A percentile compares a stretch with the other conserved stretches of the same genome.
These are phyloP conservation scores for Medicago ruthenica DNA, from an alignment of 306 rosid species.

Conservation along the genomic window DNA sequence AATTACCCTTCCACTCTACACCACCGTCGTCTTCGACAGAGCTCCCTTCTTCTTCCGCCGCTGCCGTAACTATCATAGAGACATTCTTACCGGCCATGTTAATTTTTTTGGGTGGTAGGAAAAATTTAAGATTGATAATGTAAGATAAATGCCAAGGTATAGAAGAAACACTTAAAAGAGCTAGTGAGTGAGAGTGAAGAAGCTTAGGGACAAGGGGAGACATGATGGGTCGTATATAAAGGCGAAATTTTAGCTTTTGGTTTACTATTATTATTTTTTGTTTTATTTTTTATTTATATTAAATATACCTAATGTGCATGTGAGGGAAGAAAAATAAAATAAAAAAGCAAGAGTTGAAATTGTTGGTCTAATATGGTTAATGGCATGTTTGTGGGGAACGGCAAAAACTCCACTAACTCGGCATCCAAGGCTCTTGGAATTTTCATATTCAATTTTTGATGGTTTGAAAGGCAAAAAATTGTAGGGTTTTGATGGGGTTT, in stretches of 20 bases:
- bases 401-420: constrained; percentile 90
- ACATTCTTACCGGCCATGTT: constrained; percentile 43
- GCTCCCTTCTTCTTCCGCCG: neutral
- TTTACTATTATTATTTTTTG: constrained; percentile 15
- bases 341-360: constrained; percentile 55
- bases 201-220: constrained; percentile 59
- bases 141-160: constrained; percentile 11
- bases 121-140: constrained; percentile 13
- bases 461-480: constrained; percentile 36
- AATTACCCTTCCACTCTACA: constrained; percentile 42
- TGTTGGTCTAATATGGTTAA: constrained; percentile 61
- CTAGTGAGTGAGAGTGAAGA: constrained; percentile 42
- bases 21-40: constrained; percentile 36
- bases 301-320: constrained; percentile 43
- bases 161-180: constrained; percentile 2
- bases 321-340: constrained; percentile 19
- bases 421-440: constrained; percentile 86
- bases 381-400: constrained; percentile 97
- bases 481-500: constrained; percentile 54
- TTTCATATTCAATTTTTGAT: constrained; percentile 59
- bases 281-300: neutral
- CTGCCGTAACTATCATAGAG: neutral
- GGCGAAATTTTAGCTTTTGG: constrained; percentile 65
- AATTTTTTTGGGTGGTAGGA: neutral
- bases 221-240: constrained; percentile 80